Evolutionary conservation across 139 green algal species (phyloP).

Genomic region (Tetraselmis striata): DNA sequence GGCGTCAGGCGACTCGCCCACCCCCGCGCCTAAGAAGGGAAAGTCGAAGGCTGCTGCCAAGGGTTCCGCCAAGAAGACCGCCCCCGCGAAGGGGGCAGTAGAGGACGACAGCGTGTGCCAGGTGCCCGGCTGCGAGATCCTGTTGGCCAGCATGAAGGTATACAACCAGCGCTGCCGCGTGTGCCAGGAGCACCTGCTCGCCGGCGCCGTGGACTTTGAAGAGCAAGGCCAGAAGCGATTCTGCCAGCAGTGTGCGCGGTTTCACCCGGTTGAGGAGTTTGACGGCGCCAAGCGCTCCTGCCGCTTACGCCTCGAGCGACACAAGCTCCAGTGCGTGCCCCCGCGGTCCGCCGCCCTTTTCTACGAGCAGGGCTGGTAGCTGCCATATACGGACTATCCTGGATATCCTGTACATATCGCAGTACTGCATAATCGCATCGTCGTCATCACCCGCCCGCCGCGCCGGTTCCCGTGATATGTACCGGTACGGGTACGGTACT

Average conservation of each 20-base stretch:
- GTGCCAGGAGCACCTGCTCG: not conserved
- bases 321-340: constrained; percentile 35
- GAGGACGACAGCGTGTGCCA: not conserved
- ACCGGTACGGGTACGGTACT: no score
- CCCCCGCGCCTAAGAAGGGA: not conserved
- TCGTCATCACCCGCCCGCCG: no score
- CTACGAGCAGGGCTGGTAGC: no score
- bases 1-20: not conserved
- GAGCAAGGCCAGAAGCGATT: constrained; percentile 53
- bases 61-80: no score
- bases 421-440: no score
- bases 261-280: constrained; percentile 81
- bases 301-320: constrained; percentile 64
- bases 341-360: not conserved
- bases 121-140: not conserved
- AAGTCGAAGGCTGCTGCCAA: not conserved
- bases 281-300: constrained; percentile 78
- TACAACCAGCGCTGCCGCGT: not conserved
- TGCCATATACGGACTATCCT: no score
- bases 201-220: constrained; percentile 8
- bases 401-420: no score
- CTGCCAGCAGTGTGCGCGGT: constrained; percentile 87
- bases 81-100: no score
- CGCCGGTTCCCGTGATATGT: no score
- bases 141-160: not conserved